Evolutionary conservation across 257 asterid species (phyloP).

Genomic region (Hygrophila difformis): DNA sequence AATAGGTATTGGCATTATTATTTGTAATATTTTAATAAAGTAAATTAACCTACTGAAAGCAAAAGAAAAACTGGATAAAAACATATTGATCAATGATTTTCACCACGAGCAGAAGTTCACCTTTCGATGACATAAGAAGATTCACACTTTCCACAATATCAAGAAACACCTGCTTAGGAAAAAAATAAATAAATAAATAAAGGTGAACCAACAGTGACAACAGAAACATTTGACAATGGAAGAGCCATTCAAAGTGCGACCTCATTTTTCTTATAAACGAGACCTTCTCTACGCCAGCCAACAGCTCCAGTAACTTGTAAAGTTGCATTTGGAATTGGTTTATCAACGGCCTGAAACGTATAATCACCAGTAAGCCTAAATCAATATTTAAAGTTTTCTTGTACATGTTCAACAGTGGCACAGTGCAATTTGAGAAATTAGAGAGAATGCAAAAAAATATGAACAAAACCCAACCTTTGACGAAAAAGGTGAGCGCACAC

Average conservation of each 20-base stretch:
- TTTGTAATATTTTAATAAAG: slow-evolving; percentile 8
- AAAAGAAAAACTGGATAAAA: neutral
- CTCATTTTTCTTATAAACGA: slow-evolving; percentile 93
- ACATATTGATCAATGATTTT: neutral
- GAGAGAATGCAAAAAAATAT: neutral
- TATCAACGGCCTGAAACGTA: slow-evolving; percentile 86
- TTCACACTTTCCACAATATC: slow-evolving; percentile 99
- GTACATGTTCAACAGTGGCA: slow-evolving; percentile 11
- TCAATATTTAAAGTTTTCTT: slow-evolving; percentile 8
- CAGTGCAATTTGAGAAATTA: slow-evolving; percentile 2
- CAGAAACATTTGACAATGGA: neutral
- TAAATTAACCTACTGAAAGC: slow-evolving; percentile 13
- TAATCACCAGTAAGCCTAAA: neutral
- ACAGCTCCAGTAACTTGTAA: slow-evolving; percentile 99
- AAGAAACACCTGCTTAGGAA: slow-evolving; percentile 61
- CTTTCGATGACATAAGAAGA: slow-evolving; percentile 98
- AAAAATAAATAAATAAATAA: slow-evolving; percentile 11
- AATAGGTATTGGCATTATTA: slow-evolving; percentile 9
- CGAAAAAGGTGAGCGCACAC: slow-evolving; percentile 95
- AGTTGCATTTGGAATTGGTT: slow-evolving; percentile 96
- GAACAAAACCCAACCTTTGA: slow-evolving; percentile 60
- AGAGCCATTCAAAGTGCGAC: slow-evolving; percentile 25
- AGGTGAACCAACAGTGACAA: slow-evolving; percentile 6
- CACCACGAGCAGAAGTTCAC: slow-evolving; percentile 22
- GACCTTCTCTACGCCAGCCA: slow-evolving; percentile 99